Evolutionary conservation across 2,329 filamentous ascomycete species (phyloP).

Genomic region (Botryotinia convoluta): DNA sequence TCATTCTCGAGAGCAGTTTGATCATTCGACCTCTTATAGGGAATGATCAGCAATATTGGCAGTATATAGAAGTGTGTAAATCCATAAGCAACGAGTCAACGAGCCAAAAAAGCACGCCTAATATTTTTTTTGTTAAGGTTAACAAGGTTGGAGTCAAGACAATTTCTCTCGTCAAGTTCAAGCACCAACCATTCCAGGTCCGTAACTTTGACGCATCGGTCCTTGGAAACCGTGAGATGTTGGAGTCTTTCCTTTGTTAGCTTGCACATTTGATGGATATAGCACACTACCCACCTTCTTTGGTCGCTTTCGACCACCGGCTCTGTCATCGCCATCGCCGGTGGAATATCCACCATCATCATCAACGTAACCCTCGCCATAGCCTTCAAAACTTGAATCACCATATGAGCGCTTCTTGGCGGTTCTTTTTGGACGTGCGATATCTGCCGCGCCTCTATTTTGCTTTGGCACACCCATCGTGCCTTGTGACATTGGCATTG

Average conservation of each 20-base stretch:
- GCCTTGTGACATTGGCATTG: not conserved
- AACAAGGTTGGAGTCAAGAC: conserved; percentile 1
- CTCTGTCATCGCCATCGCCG: conserved; percentile 64
- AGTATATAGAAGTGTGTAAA: conserved; percentile 13
- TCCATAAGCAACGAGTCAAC: conserved; percentile 17
- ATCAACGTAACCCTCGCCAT: conserved; percentile 68
- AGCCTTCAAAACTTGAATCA: conserved; percentile 72
- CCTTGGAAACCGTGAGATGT: conserved; percentile 32
- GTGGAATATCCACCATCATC: conserved; percentile 70
- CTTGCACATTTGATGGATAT: conserved; percentile 20
- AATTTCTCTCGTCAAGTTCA: conserved; percentile 36
- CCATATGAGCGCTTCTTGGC: conserved; percentile 75
- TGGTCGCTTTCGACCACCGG: conserved; percentile 56
- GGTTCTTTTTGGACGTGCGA: conserved; percentile 58
- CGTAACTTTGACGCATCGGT: conserved; percentile 46
- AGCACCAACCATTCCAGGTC: conserved; percentile 57
- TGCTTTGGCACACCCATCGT: not conserved
- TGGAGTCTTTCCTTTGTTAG: conserved; percentile 35
- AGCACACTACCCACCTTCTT: conserved; percentile 55
- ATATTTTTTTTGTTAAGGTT: not conserved
- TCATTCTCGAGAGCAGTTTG: conserved; percentile 5
- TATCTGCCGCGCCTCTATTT: conserved; percentile 24
- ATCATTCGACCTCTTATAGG: conserved; percentile 9
- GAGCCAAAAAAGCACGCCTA: conserved; percentile 2
- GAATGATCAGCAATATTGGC: not conserved